These are phyloP conservation scores for Fusarium buharicum DNA, from an alignment of 2,329 filamentous ascomycete species.

Conservation along the genomic window DNA sequence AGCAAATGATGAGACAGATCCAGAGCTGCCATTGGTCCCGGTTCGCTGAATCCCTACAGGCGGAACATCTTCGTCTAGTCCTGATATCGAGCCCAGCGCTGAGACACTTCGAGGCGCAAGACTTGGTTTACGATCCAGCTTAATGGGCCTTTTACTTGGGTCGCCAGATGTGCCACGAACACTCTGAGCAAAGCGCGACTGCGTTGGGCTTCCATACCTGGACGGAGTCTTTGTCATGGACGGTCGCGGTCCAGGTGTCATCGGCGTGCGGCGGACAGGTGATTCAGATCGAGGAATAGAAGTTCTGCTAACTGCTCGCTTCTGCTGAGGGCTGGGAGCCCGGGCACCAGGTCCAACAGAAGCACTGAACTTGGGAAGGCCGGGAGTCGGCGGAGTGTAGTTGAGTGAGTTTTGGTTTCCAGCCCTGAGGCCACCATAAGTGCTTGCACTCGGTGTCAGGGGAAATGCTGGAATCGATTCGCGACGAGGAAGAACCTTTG, in stretches of 20 bases:
- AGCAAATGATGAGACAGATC: constrained; percentile 65
- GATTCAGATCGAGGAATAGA: constrained; percentile 91
- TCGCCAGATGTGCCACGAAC: constrained; percentile 70
- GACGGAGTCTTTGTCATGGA: constrained; percentile 57
- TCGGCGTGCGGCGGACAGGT: constrained; percentile 75
- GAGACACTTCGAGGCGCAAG: constrained; percentile 68
- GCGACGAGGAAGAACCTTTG: constrained; percentile 79
- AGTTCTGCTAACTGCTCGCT: constrained; percentile 68
- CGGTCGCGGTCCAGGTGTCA: constrained; percentile 68
- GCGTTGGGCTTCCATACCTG: constrained; percentile 58
- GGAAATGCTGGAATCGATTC: constrained; percentile 68
- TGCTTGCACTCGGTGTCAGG: constrained; percentile 75
- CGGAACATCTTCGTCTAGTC: constrained; percentile 68
- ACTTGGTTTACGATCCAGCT: constrained; percentile 61
- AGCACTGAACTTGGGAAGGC: constrained; percentile 84
- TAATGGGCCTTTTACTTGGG: constrained; percentile 65
- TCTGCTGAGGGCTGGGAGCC: constrained; percentile 76
- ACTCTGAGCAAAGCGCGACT: constrained; percentile 69
- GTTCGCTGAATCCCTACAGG: constrained; percentile 63
- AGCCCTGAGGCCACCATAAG: constrained; percentile 63
- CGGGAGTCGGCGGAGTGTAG: constrained; percentile 72
- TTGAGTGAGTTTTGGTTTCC: constrained; percentile 68
- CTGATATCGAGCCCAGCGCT: constrained; percentile 63
- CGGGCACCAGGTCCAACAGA: constrained; percentile 79
- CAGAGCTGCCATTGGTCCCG: constrained; percentile 64